Evolutionary conservation across 2,329 filamentous ascomycete genomes (phyloP).

Genomic region (Trichoderma simmonsii): DNA sequence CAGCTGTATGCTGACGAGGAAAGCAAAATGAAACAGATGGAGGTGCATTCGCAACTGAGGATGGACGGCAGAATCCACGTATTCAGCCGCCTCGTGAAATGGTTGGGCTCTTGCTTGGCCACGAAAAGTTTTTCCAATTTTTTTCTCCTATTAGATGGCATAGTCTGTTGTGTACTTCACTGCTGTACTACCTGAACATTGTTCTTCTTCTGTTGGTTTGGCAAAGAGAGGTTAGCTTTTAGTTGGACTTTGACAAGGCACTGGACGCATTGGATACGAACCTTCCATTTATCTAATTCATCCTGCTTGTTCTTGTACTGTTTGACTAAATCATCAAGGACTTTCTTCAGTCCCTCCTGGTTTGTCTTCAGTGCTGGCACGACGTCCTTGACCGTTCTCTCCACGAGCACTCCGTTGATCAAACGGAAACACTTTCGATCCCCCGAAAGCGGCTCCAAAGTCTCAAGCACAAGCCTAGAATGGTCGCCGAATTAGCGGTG

Average conservation of each 20-base stretch:
- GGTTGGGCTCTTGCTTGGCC: not conserved
- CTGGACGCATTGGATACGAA: slow-evolving; percentile 40
- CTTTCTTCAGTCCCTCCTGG: slow-evolving; percentile 88
- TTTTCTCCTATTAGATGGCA: not conserved
- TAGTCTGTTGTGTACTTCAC: slow-evolving; percentile 36
- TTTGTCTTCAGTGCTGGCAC: slow-evolving; percentile 89
- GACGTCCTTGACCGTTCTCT: slow-evolving; percentile 90
- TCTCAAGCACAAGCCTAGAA: slow-evolving; percentile 85
- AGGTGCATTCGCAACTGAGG: not conserved
- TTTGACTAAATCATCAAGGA: slow-evolving; percentile 90
- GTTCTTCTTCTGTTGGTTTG: slow-evolving; percentile 69
- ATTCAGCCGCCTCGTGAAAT: not conserved
- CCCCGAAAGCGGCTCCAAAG: slow-evolving; percentile 73
- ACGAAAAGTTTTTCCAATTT: not conserved
- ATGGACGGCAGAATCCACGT: not conserved
- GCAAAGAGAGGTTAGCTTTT: slow-evolving; percentile 22
- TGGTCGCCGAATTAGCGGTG: slow-evolving; percentile 26
- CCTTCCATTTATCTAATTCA: slow-evolving; percentile 98
- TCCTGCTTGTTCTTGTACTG: slow-evolving; percentile 94
- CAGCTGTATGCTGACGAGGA: not conserved
- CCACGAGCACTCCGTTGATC: slow-evolving; percentile 94
- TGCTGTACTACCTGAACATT: slow-evolving; percentile 84
- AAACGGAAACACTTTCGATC: slow-evolving; percentile 98
- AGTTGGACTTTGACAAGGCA: not conserved
- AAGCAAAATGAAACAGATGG: not conserved